These are phyloP conservation scores for Microthlaspi erraticum DNA, from an alignment of 345 rosid species.

Conservation along the genomic window DNA sequence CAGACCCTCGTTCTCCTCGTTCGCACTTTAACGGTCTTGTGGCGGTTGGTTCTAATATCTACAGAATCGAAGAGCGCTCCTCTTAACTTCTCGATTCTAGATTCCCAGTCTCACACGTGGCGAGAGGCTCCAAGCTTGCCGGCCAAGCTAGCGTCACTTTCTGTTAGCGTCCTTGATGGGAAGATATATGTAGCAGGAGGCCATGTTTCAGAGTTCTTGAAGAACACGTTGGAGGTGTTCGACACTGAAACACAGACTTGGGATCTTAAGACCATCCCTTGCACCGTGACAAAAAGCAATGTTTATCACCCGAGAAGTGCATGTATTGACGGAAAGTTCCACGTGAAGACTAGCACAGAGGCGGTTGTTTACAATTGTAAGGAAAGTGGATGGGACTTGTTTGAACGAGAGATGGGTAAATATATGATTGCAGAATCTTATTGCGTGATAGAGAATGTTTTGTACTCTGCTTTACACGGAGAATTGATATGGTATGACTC, in stretches of 20 bases:
- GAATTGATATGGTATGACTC: slow-evolving; percentile 61
- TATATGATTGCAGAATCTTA: no score
- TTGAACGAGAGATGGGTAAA: no score
- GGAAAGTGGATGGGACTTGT: slow-evolving; percentile 50
- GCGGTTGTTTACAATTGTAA: slow-evolving; percentile 53
- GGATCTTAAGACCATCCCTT: slow-evolving; percentile 22
- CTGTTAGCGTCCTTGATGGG: slow-evolving; percentile 53
- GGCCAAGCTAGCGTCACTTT: slow-evolving; percentile 50
- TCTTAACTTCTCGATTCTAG: slow-evolving; percentile 59
- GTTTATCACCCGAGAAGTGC: not conserved
- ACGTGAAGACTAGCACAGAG: slow-evolving; percentile 24
- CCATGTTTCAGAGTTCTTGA: slow-evolving; percentile 3
- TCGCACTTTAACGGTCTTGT: slow-evolving; percentile 50
- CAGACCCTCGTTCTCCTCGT: slow-evolving; percentile 32
- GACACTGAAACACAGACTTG: slow-evolving; percentile 51
- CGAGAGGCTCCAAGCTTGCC: slow-evolving; percentile 52
- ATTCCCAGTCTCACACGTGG: slow-evolving; percentile 66
- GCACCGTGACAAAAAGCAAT: no score
- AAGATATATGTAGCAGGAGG: slow-evolving; percentile 61
- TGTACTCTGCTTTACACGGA: slow-evolving; percentile 68
- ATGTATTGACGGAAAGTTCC: slow-evolving; percentile 1
- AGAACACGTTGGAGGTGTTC: slow-evolving; percentile 62
- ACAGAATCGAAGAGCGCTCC: slow-evolving; percentile 53
- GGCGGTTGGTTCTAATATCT: slow-evolving; percentile 53
- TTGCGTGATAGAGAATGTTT: slow-evolving; percentile 59